phyloP scores from a whole-genome alignment of 306 rosid genomes.

The Lupinus albus region DNA sequence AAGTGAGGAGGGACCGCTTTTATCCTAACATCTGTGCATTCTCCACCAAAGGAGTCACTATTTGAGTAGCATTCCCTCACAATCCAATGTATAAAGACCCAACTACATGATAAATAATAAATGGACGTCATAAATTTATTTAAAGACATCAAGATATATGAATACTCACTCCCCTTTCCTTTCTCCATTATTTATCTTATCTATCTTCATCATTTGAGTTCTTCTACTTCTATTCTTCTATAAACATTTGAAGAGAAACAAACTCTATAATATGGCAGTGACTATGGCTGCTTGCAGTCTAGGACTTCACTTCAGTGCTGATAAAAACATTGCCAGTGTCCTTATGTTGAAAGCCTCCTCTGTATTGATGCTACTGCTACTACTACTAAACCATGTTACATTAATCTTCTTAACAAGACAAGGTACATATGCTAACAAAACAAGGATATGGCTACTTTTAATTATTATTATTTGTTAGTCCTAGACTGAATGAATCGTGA shows the following conservation, averaged over 20 bases:
- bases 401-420: constrained; percentile 46
- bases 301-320: constrained; percentile 53
- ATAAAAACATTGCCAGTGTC: constrained; percentile 36
- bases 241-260: not conserved
- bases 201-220: not conserved
- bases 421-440: constrained; percentile 52
- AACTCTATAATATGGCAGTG: constrained; percentile 53
- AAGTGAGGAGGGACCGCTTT: constrained; percentile 45
- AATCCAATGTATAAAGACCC: constrained; percentile 17
- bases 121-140: constrained; percentile 44
- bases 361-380: constrained; percentile 35
- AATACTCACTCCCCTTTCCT: constrained; percentile 3
- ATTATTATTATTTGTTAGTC: not conserved
- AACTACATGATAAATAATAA: constrained; percentile 46
- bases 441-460: not conserved
- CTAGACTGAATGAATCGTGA: not conserved
- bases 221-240: constrained; percentile 7
- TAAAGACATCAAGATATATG: constrained; percentile 11
- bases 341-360: constrained; percentile 40
- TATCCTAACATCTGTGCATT: constrained; percentile 35
- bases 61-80: constrained; percentile 35
- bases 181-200: constrained; percentile 2
- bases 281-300: constrained; percentile 74
- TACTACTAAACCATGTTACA: constrained; percentile 45
- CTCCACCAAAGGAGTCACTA: constrained; percentile 61